These are phyloP conservation scores for Cladosporium sp. DNA, from an alignment of 2,329 filamentous ascomycete species.

Conservation along the genomic window DNA sequence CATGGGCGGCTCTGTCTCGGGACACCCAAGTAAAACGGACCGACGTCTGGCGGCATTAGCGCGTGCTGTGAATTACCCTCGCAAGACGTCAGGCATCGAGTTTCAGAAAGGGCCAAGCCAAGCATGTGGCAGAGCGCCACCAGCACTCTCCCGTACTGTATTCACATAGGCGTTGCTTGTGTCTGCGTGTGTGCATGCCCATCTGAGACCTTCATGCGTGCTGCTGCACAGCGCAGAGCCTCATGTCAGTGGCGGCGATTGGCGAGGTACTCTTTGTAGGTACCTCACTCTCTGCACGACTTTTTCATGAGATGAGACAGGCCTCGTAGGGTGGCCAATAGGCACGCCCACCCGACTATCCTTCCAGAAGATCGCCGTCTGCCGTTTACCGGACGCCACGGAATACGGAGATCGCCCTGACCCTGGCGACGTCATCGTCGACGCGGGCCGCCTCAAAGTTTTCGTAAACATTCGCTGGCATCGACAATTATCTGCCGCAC, in stretches of 20 bases:
- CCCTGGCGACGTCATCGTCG: neutral
- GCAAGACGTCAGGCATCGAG: neutral
- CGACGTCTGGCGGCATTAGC: neutral
- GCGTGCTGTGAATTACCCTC: neutral
- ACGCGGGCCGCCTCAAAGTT: conserved; percentile 16
- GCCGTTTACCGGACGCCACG: conserved; percentile 4
- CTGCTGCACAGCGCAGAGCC: neutral
- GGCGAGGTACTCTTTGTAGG: neutral
- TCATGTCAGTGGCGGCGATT: neutral
- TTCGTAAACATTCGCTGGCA: neutral
- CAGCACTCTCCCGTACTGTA: neutral
- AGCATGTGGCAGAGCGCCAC: neutral
- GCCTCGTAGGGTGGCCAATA: neutral
- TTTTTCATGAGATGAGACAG: neutral
- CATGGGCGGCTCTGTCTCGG: conserved; percentile 13
- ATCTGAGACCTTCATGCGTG: neutral
- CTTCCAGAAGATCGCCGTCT: conserved; percentile 4
- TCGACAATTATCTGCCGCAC: conserved; percentile 10
- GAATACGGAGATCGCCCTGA: neutral
- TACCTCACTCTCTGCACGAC: neutral
- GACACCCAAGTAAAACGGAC: conserved; percentile 1
- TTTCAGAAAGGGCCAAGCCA: neutral
- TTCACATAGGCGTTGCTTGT: neutral
- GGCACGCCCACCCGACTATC: neutral
- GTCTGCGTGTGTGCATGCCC: neutral